Evolutionary conservation across 2,329 filamentous ascomycete species (phyloP).

Genomic region (Fusarium sp.): DNA sequence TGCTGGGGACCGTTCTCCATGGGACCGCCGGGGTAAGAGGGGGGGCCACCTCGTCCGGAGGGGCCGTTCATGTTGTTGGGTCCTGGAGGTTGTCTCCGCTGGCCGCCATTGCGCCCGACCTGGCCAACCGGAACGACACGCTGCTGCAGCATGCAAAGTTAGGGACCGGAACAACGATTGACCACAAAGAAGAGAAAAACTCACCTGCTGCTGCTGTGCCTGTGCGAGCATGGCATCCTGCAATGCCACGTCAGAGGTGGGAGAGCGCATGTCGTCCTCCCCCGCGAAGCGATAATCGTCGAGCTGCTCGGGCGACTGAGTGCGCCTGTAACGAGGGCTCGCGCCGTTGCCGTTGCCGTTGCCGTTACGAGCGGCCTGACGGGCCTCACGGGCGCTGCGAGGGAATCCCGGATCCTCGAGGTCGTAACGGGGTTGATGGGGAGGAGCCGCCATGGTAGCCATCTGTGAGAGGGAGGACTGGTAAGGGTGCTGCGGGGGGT

Average conservation of each 20-base stretch:
- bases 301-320: conserved; percentile 44
- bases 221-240: conserved; percentile 50
- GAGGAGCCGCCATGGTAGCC: conserved; percentile 38
- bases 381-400: conserved; percentile 47
- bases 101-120: conserved; percentile 36
- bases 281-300: conserved; percentile 46
- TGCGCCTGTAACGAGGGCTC: conserved; percentile 46
- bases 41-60: conserved; percentile 34
- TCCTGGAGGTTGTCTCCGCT: conserved; percentile 40
- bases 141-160: conserved; percentile 34
- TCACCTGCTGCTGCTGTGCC: conserved; percentile 48
- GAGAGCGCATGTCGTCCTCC: conserved; percentile 46
- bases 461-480: conserved; percentile 7
- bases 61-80: conserved; percentile 28
- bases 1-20: conserved; percentile 41
- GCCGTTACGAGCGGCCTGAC: conserved; percentile 44
- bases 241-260: conserved; percentile 49
- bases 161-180: conserved; percentile 28
- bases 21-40: conserved; percentile 37
- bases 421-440: conserved; percentile 36
- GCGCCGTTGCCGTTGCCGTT: conserved; percentile 33
- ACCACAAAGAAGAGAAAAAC: conserved; percentile 5
- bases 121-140: conserved; percentile 49
- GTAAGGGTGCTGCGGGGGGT: conserved; percentile 8
- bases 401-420: conserved; percentile 41